These are phyloP conservation scores for Cutaneotrichosporon sp. DNA, from an alignment of 1,284 basidiomycete genomes.

Conservation along the genomic window DNA sequence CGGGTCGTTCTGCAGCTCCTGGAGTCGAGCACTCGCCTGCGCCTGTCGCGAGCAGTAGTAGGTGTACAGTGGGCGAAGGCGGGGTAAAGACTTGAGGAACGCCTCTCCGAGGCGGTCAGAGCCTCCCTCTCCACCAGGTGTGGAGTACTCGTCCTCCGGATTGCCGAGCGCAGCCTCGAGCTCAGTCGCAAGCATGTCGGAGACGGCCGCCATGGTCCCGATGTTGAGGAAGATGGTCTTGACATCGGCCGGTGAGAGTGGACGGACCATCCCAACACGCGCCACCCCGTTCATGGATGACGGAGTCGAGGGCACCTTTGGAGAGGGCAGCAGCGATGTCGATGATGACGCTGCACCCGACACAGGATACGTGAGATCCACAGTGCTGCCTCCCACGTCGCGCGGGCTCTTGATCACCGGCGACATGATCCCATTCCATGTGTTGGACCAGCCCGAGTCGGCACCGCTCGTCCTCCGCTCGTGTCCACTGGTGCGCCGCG, in stretches of 20 bases:
- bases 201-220: constrained; percentile 68
- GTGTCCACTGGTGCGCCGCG: constrained; percentile 12
- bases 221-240: constrained; percentile 79
- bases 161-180: constrained; percentile 53
- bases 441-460: constrained; percentile 15
- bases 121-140: constrained; percentile 52
- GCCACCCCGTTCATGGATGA: constrained; percentile 9
- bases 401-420: constrained; percentile 17
- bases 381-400: constrained; percentile 9
- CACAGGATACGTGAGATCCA: constrained; percentile 10
- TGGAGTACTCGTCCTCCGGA: constrained; percentile 55
- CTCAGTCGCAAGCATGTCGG: constrained; percentile 62
- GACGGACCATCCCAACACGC: constrained; percentile 43
- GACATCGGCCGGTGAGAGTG: constrained; percentile 71
- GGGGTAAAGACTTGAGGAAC: constrained; percentile 72
- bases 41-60: constrained; percentile 85
- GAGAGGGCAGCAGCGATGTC: constrained; percentile 12
- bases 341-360: constrained; percentile 11
- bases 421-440: constrained; percentile 21
- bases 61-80: constrained; percentile 75
- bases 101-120: constrained; percentile 74
- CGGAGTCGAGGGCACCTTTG: constrained; percentile 5
- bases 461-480: constrained; percentile 20
- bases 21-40: constrained; percentile 69
- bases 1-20: constrained; percentile 46